Conservation (phyloP, 1,284 basidiomycete genomes). For the Heterobasidion parviporum region DNA sequence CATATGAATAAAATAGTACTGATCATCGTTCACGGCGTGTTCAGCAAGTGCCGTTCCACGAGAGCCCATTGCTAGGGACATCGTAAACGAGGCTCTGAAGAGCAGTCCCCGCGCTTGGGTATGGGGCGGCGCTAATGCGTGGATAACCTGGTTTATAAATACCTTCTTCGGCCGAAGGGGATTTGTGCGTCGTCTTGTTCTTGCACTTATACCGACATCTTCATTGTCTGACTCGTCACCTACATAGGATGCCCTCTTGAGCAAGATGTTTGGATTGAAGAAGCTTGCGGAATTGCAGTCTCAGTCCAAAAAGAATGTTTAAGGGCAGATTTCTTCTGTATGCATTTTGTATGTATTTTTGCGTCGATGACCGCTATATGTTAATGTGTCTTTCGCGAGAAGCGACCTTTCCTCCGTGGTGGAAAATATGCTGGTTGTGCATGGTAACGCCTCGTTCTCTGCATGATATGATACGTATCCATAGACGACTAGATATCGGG, state of each 20-base stretch:
- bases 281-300: neutral
- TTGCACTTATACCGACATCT: too few species aligned
- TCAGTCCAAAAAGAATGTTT: neutral
- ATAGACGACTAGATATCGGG: too few species aligned
- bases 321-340: too few species aligned
- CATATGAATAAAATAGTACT: neutral
- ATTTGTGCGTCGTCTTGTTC: neutral
- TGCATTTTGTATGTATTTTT: too few species aligned
- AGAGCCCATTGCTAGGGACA: conserved; percentile 15
- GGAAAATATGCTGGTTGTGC: too few species aligned
- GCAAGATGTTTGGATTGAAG: neutral
- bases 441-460: too few species aligned
- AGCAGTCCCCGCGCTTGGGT: conserved; percentile 14
- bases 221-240: neutral
- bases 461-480: too few species aligned
- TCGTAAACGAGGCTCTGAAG: conserved; percentile 19
- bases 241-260: neutral
- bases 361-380: too few species aligned
- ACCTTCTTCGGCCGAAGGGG: conserved; percentile 15
- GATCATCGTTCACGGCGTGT: too few species aligned
- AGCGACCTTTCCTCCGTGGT: too few species aligned
- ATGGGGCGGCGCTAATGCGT: conserved; percentile 17
- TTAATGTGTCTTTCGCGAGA: too few species aligned
- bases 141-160: conserved; percentile 19
- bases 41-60: conserved; percentile 15